Evolutionary conservation across 1,284 basidiomycete species (phyloP), one percentile per base, ranked within the genome.

Genomic region (Cystobasidium sp.): DNA sequence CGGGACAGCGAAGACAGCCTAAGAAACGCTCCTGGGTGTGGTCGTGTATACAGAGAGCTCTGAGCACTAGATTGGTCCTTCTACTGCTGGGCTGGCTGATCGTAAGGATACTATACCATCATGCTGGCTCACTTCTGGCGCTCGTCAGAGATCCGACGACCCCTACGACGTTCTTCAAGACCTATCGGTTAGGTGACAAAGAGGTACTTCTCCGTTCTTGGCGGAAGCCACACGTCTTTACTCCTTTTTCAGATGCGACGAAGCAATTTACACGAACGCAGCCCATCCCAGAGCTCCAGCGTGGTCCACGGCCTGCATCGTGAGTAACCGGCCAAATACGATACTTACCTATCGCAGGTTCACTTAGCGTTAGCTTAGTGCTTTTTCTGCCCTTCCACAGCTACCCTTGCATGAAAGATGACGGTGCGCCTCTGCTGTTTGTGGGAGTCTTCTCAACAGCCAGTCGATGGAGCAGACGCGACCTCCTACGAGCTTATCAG

Each of bases 401-500:
- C 1, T 73, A 65, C 46, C 14, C 8, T 7, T 73, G 70, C 37
- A 14, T 16, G 41, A 18, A 6, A 55, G 55, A 43, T 46, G 41
- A 62, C 7, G 62, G 51, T 7, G 55, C 37, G n/a, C 62, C 63
- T 4, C 41, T 73, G 2, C 44, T 47, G 10, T 66, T 52, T 44
- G 66, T 73, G 16, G 70, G 70, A 16, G 58, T 73, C 9, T 73
- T 73, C 62, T 56, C 70, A 9, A 73, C 63, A 41, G 56, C 56
- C 16, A 47, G 22, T 39, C 20, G 62, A 12, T 39, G 24, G 51
- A 62, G 62, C 22, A 47, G 70, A 16, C 20, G 70, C 10, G 24
- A 46, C 2, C 22, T 65, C n/a, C 24, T 73, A 12, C 47, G 70
- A 10, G 31, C 55, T 12, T 66, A 65, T 22, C 22, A 47, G 31